Conservation (phyloP, 2,329 filamentous ascomycete genomes). For the Grosmannia serpens region DNA sequence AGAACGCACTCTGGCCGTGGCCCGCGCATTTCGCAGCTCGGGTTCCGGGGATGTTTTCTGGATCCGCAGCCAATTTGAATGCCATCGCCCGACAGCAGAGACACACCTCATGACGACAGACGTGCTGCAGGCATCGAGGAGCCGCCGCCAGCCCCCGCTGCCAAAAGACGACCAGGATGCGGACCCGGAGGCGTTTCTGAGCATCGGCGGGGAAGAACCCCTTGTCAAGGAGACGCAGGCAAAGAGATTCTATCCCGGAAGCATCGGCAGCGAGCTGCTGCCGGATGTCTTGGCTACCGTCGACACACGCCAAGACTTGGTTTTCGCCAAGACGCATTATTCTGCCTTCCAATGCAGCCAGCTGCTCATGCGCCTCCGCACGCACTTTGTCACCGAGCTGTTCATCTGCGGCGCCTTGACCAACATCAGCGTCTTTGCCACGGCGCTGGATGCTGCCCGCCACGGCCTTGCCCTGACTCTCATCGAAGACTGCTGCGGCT, state of each 20-base stretch:
- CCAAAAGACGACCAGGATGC: constrained; percentile 17
- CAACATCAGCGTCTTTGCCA: constrained; percentile 84
- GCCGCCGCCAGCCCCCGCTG: not conserved
- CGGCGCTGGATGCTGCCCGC: constrained; percentile 77
- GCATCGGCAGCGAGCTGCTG: constrained; percentile 34
- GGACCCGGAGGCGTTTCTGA: constrained; percentile 27
- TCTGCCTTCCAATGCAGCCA: constrained; percentile 72
- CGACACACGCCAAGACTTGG: constrained; percentile 34
- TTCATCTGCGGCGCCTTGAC: constrained; percentile 80
- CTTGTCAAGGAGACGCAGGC: constrained; percentile 15
- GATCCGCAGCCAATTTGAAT: constrained; percentile 66
- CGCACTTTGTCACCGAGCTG: constrained; percentile 77
- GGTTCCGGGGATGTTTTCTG: constrained; percentile 67
- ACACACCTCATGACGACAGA: constrained; percentile 37
- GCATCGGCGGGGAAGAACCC: constrained; percentile 2
- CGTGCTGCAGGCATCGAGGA: not conserved
- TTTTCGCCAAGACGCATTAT: constrained; percentile 64
- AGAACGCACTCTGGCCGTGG: constrained; percentile 53
- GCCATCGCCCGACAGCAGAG: constrained; percentile 44
- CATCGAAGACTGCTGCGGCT: constrained; percentile 81
- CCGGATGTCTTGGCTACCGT: constrained; percentile 28
- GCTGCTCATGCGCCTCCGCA: constrained; percentile 66
- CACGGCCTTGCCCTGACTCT: constrained; percentile 82
- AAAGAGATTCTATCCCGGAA: constrained; percentile 31
- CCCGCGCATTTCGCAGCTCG: constrained; percentile 58